These are phyloP conservation scores for Gaertneriomyces semiglobifer DNA, from an alignment of 192 early-diverging fungal species.

Conservation along the genomic window DNA sequence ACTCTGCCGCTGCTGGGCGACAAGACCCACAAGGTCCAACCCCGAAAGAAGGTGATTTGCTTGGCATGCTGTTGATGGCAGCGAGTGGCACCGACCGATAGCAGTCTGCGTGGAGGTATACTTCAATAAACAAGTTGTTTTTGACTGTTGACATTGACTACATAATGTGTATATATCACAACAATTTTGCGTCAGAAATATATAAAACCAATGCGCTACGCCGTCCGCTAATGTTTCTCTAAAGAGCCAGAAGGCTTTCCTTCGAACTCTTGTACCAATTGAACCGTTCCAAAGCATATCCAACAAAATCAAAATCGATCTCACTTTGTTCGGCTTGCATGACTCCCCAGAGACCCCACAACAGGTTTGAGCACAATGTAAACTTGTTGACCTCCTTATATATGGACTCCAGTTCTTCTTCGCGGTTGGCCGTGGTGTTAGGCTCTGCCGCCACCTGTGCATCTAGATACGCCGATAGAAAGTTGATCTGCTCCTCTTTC, in stretches of 20 bases:
- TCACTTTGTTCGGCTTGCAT: slow-evolving; percentile 77
- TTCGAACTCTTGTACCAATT: slow-evolving; percentile 52
- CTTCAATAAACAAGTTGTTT: not conserved
- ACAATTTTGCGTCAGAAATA: too few relatives aligned
- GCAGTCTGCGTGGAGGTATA: not conserved
- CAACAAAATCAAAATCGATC: slow-evolving; percentile 91
- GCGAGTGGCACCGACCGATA: slow-evolving; percentile 8
- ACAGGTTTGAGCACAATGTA: slow-evolving; percentile 77
- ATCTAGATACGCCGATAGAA: slow-evolving; percentile 67
- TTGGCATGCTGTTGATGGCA: slow-evolving; percentile 20
- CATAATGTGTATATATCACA: too few relatives aligned
- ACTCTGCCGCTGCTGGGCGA: slow-evolving; percentile 6
- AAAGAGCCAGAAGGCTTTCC: not conserved
- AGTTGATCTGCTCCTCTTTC: slow-evolving; percentile 62
- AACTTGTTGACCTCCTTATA: slow-evolving; percentile 73
- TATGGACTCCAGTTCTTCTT: slow-evolving; percentile 25
- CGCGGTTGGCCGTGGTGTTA: slow-evolving; percentile 3
- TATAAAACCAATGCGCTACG: too few relatives aligned
- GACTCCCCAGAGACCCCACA: slow-evolving; percentile 62
- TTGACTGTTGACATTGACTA: not conserved
- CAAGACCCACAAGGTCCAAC: not conserved
- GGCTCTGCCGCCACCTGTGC: slow-evolving; percentile 30
- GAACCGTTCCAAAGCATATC: slow-evolving; percentile 76
- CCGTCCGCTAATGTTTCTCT: not conserved
- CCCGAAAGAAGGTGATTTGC: slow-evolving; percentile 9